These are phyloP conservation scores for Dictyostelium brefeldianum DNA, from an alignment of 78 protist species.

Conservation along the genomic window DNA sequence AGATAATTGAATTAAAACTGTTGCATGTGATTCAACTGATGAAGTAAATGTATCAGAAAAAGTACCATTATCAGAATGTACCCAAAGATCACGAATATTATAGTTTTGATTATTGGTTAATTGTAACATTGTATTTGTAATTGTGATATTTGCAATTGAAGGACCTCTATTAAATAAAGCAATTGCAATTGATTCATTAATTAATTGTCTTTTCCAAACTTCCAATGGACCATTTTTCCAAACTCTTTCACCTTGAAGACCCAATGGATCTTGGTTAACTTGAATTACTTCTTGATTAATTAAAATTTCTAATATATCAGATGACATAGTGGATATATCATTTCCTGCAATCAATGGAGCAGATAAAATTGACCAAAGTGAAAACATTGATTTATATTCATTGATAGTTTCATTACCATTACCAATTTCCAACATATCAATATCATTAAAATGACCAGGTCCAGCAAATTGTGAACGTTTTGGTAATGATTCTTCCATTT, in stretches of 20 bases:
- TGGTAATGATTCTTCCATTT: neutral
- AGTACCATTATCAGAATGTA: constrained; percentile 4
- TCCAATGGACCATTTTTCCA: neutral
- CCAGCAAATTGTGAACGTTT: constrained; percentile 66
- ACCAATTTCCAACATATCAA: constrained; percentile 88
- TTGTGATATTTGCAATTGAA: neutral
- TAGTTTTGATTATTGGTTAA: neutral
- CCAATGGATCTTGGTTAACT: constrained; percentile 87
- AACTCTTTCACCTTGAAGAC: constrained; percentile 72
- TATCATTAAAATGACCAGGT: constrained; percentile 88
- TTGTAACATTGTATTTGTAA: constrained; percentile 9
- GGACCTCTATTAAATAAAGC: constrained; percentile 59
- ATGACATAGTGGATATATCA: constrained; percentile 65
- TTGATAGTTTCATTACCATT: constrained; percentile 61
- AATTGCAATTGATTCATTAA: constrained; percentile 1
- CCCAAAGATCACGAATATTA: constrained; percentile 31
- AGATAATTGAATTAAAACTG: constrained; percentile 19
- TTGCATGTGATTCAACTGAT: neutral
- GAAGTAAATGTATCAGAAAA: neutral
- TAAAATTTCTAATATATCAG: constrained; percentile 44
- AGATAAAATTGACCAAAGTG: constrained; percentile 84
- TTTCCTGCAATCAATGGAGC: constrained; percentile 89
- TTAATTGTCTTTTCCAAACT: constrained; percentile 55
- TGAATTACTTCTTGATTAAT: constrained; percentile 80
- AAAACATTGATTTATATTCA: constrained; percentile 76